Base-by-base conservation (phyloP, 345 rosid genomes). In the Arabidopsis suecica region DNA sequence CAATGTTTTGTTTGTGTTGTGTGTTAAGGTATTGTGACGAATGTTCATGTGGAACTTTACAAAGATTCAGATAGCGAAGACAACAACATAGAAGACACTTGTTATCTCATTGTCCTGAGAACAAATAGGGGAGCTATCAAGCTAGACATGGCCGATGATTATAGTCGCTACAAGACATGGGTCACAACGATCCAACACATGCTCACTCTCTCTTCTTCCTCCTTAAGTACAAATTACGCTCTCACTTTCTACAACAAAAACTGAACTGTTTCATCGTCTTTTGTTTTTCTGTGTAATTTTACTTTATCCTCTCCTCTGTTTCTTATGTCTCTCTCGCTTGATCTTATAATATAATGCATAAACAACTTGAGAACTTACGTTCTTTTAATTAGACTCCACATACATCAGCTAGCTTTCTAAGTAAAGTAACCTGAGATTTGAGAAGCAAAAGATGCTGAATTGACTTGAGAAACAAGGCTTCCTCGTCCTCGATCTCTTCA, bases 111-210 rank as follows among this genome's bases (percentile, higher is more conserved):
- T 5, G 96, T 84, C 54, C 36, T 94, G 61, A 83, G 78, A 11
- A 94, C 95, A 10, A 86, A 79, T 77, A 61, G 60, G 33, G 98
- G 97, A 61, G 76, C 79, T 16, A 80, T 87, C 11, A 95, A 95
- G 74, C 79, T 95, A 28, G 97, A 95, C 89, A 86, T 91, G 93
- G 89, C 78, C 1, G 96, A 88, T 53, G 92, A 95, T 80, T 81
- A 82, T 75, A 73, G 66, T 84, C 85, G 73, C 11, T 94, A 88
- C 82, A 88, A 82, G 81, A 85, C 70, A 36, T 91, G 97, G 99
- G 88, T 92, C 11, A 65, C 83, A 2, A 77, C 97, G 38, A 85
- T 90, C 73, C 82, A 82, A 65, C 91, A 82, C 64, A 81, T 95
- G 90, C 92, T 95, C 56, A 73, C 74, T 76, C 81, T 88, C 70